These are phyloP conservation scores for Oemleria cerasiformis DNA, from an alignment of 306 rosid species.

Conservation along the genomic window DNA sequence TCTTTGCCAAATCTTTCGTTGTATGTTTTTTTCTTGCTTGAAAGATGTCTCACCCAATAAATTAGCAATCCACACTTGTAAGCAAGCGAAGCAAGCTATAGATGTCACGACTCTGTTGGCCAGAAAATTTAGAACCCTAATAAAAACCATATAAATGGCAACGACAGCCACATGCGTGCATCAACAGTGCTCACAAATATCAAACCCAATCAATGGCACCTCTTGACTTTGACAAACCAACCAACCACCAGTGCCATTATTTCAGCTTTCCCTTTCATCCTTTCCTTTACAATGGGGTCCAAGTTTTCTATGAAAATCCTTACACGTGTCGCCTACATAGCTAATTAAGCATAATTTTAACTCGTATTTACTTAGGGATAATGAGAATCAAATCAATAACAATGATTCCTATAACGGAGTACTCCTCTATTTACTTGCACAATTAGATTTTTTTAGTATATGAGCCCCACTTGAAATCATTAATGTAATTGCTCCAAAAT, in stretches of 20 bases:
- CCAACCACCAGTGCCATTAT: not conserved
- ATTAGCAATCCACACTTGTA: not conserved
- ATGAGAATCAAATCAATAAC: too few species aligned
- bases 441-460: too few species aligned
- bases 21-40: slow-evolving; percentile 12
- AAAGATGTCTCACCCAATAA: not conserved
- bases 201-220: slow-evolving; percentile 14
- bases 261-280: not conserved
- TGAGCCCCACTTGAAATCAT: too few species aligned
- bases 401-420: too few species aligned
- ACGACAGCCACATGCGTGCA: slow-evolving; percentile 11
- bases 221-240: slow-evolving; percentile 15
- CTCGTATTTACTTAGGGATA: too few species aligned
- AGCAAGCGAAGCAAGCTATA: slow-evolving; percentile 9
- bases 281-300: slow-evolving; percentile 2
- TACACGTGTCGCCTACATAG: not conserved
- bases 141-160: not conserved
- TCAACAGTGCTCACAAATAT: not conserved
- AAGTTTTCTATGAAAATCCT: not conserved
- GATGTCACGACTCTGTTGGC: slow-evolving; percentile 23
- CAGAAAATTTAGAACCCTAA: not conserved
- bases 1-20: not conserved
- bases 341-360: too few species aligned
- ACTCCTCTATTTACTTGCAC: too few species aligned
- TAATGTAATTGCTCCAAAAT: too few species aligned